Percentiles rank a stretch among this genome's conserved stretches.
Conservation (phyloP, 805 yeast species). For the Kluyveromyces wickerhamii region DNA sequence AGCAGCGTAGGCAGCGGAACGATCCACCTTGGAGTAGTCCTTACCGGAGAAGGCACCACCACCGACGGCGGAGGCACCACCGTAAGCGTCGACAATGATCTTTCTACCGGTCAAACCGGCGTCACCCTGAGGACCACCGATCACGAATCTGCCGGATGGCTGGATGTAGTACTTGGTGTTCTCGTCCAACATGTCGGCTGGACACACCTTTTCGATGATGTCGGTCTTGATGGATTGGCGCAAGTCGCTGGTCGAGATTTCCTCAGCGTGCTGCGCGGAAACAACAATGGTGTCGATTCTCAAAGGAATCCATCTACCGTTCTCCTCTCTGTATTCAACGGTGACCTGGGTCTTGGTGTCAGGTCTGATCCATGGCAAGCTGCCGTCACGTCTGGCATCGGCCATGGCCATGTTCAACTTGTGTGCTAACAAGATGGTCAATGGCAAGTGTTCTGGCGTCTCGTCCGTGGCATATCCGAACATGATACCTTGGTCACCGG, state of each 20-base stretch:
- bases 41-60: slow-evolving; percentile 99
- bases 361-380: slow-evolving; percentile 95
- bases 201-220: slow-evolving; percentile 86
- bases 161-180: slow-evolving; percentile 96
- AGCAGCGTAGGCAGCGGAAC: slow-evolving; percentile 99
- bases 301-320: slow-evolving; percentile 91
- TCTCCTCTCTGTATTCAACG: slow-evolving; percentile 87
- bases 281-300: slow-evolving; percentile 98
- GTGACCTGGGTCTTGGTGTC: slow-evolving; percentile 99
- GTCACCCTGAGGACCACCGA: slow-evolving; percentile 99
- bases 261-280: slow-evolving; percentile 97
- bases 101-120: slow-evolving; percentile 99
- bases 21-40: slow-evolving; percentile 99
- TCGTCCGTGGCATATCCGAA: slow-evolving; percentile 99
- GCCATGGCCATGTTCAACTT: slow-evolving; percentile 95
- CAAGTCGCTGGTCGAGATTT: slow-evolving; percentile 86
- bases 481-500: slow-evolving; percentile 99
- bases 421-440: slow-evolving; percentile 90
- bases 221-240: slow-evolving; percentile 71
- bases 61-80: slow-evolving; percentile 99
- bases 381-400: slow-evolving; percentile 93
- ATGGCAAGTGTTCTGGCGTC: slow-evolving; percentile 94
- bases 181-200: slow-evolving; percentile 83
- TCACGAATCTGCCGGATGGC: slow-evolving; percentile 99
- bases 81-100: slow-evolving; percentile 98